These are phyloP conservation scores for Halophytophthora polymorphica DNA, from an alignment of 352 stramenopile genomes.

Conservation along the genomic window DNA sequence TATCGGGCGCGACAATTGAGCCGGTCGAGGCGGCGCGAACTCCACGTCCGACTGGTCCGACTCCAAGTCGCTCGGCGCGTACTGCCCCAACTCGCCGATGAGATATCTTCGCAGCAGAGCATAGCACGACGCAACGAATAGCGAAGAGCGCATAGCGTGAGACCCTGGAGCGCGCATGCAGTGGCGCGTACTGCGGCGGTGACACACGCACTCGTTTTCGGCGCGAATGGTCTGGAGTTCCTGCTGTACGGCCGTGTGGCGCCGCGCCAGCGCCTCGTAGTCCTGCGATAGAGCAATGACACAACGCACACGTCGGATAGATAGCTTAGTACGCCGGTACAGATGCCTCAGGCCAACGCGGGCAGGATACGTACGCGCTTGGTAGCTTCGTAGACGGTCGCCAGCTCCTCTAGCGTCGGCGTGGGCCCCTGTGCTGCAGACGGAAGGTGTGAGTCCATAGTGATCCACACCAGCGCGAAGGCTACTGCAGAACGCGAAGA, in stretches of 20 bases:
- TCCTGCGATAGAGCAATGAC: slow-evolving; percentile 29
- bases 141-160: background rate
- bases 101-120: slow-evolving; percentile 25
- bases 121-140: background rate
- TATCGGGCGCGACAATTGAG: background rate
- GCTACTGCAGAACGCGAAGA: background rate
- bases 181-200: too few species aligned
- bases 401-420: slow-evolving; percentile 4
- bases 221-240: slow-evolving; percentile 20
- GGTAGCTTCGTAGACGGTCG: slow-evolving; percentile 1
- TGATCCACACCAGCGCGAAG: background rate
- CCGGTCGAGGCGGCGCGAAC: slow-evolving; percentile 2
- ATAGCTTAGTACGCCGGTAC: background rate
- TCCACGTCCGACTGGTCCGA: slow-evolving; percentile 45
- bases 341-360: too few species aligned
- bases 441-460: background rate
- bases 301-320: too few species aligned
- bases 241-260: slow-evolving; percentile 13
- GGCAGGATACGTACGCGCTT: slow-evolving; percentile 1
- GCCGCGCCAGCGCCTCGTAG: slow-evolving; percentile 11
- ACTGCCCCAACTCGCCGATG: slow-evolving; percentile 34
- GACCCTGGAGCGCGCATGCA: background rate
- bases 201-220: slow-evolving; percentile 33
- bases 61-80: slow-evolving; percentile 41
- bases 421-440: background rate